phyloP scores from a whole-genome alignment of 352 stramenopile genomes.

The Halophytophthora polymorphica region DNA sequence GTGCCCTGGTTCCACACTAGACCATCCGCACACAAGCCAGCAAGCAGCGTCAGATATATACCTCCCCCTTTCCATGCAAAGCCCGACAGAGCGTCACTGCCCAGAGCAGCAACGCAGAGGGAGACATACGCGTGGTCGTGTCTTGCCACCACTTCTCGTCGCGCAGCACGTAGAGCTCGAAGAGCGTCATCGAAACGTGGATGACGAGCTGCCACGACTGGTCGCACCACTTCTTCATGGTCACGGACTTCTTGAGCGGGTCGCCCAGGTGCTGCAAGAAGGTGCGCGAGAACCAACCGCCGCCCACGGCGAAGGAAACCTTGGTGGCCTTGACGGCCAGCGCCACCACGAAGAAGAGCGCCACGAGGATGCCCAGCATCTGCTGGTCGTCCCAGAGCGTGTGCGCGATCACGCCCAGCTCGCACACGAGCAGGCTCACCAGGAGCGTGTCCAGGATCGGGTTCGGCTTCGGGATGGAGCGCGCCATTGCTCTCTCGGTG shows the following conservation, averaged over 20 bases:
- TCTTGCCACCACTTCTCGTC: slow-evolving; percentile 87
- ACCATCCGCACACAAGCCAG: not conserved
- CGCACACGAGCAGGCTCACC: slow-evolving; percentile 49
- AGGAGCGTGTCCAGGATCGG: slow-evolving; percentile 63
- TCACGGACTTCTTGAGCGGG: slow-evolving; percentile 74
- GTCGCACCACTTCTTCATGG: slow-evolving; percentile 88
- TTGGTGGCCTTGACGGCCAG: slow-evolving; percentile 71
- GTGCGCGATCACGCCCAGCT: slow-evolving; percentile 58
- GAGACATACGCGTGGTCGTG: slow-evolving; percentile 62
- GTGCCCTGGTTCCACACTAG: slow-evolving; percentile 80
- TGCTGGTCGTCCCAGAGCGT: slow-evolving; percentile 66
- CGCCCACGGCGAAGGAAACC: slow-evolving; percentile 52
- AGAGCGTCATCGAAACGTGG: slow-evolving; percentile 81
- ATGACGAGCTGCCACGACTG: slow-evolving; percentile 88
- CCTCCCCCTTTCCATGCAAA: not conserved
- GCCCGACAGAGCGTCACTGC: not conserved
- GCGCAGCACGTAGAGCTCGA: slow-evolving; percentile 77
- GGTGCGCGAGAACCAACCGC: slow-evolving; percentile 71
- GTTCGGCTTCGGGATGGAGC: slow-evolving; percentile 66
- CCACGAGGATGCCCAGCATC: slow-evolving; percentile 68
- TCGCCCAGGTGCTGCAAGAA: slow-evolving; percentile 80
- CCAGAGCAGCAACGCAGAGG: not conserved
- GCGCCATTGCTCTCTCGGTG: slow-evolving; percentile 33
- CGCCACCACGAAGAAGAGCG: slow-evolving; percentile 63
- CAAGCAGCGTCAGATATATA: not conserved